Percentiles rank a stretch among this genome's conserved stretches.
Evolutionary conservation across 2,329 filamentous ascomycete species (phyloP).

Genomic region (Nigrospora sphaerica): DNA sequence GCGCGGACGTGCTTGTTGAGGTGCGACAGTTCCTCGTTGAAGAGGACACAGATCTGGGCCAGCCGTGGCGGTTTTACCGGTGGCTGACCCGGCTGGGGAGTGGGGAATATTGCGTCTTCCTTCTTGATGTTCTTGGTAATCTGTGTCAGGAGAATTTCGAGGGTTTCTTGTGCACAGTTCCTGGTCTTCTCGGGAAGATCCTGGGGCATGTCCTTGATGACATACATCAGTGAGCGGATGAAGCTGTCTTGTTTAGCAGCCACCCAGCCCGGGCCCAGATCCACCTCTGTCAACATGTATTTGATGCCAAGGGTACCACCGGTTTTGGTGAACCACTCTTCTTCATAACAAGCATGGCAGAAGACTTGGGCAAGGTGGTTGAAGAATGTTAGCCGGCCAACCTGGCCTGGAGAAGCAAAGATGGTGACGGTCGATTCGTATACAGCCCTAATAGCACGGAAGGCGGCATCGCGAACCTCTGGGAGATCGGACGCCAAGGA

Average conservation of each 20-base stretch:
- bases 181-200: slow-evolving; percentile 89
- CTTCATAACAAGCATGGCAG: slow-evolving; percentile 91
- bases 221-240: slow-evolving; percentile 85
- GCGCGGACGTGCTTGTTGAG: slow-evolving; percentile 94
- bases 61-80: slow-evolving; percentile 52
- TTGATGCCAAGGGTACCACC: slow-evolving; percentile 88
- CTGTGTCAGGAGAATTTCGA: slow-evolving; percentile 70
- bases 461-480: slow-evolving; percentile 74
- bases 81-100: slow-evolving; percentile 33
- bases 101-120: slow-evolving; percentile 55
- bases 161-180: slow-evolving; percentile 71
- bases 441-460: slow-evolving; percentile 70
- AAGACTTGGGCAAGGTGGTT: slow-evolving; percentile 74
- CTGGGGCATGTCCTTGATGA: slow-evolving; percentile 95
- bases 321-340: slow-evolving; percentile 98
- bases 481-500: slow-evolving; percentile 79
- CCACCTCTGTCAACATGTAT: slow-evolving; percentile 75
- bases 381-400: slow-evolving; percentile 79
- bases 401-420: slow-evolving; percentile 66
- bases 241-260: slow-evolving; percentile 78
- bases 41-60: slow-evolving; percentile 70
- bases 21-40: slow-evolving; percentile 84
- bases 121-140: slow-evolving; percentile 76
- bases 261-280: slow-evolving; percentile 80
- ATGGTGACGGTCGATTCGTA: slow-evolving; percentile 71